These are phyloP conservation scores for Saccharomycopsis sp. DNA, from an alignment of 805 yeast genomes.

Conservation along the genomic window DNA sequence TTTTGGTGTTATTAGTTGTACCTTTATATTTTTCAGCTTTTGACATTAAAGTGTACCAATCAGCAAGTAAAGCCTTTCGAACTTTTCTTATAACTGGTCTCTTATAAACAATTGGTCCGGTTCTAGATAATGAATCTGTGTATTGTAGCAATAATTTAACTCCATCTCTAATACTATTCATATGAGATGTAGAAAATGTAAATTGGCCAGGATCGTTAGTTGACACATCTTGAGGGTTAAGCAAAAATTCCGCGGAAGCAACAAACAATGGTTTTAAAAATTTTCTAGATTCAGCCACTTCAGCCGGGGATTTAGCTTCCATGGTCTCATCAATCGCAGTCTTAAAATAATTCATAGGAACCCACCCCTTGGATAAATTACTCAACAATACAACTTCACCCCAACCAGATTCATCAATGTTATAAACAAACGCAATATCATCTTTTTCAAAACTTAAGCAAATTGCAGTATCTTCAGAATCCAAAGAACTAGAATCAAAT, in stretches of 20 bases:
- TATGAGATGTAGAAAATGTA: slow-evolving; percentile 49
- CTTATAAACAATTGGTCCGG: slow-evolving; percentile 60
- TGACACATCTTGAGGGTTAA: slow-evolving; percentile 52
- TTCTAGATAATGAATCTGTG: slow-evolving; percentile 69
- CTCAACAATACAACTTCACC: slow-evolving; percentile 73
- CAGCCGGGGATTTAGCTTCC: slow-evolving; percentile 18
- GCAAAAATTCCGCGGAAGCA: slow-evolving; percentile 58
- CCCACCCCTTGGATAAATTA: slow-evolving; percentile 69
- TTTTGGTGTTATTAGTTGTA: slow-evolving; percentile 48
- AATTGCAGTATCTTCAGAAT: slow-evolving; percentile 60
- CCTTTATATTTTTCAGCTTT: slow-evolving; percentile 71
- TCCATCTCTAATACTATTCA: slow-evolving; percentile 69
- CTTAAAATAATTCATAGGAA: slow-evolving; percentile 73
- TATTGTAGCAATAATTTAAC: slow-evolving; percentile 55
- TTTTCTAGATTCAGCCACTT: slow-evolving; percentile 36
- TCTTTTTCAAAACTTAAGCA: slow-evolving; percentile 65
- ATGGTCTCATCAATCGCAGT: slow-evolving; percentile 30
- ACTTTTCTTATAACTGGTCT: slow-evolving; percentile 54
- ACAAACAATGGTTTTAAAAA: slow-evolving; percentile 51
- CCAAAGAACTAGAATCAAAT: slow-evolving; percentile 51
- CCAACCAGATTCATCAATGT: slow-evolving; percentile 80
- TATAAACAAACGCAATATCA: slow-evolving; percentile 71
- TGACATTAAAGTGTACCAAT: slow-evolving; percentile 73
- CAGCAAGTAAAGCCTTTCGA: slow-evolving; percentile 64
- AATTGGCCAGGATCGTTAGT: slow-evolving; percentile 29